These are phyloP conservation scores for Suhomyces sp. DNA, from an alignment of 805 yeast genomes.

Conservation along the genomic window DNA sequence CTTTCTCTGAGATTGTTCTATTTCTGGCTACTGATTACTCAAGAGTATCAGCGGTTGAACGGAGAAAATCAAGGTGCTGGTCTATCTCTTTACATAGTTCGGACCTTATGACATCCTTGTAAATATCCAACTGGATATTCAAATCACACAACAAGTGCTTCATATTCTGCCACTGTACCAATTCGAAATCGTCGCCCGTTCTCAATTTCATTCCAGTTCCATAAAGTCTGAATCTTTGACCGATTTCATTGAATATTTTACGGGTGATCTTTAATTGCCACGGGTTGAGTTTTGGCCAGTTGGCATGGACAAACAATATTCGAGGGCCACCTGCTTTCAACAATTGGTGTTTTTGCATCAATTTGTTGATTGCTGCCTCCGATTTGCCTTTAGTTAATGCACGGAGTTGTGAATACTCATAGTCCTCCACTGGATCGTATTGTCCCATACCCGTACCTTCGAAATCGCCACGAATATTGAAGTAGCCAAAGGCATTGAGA, in stretches of 20 bases:
- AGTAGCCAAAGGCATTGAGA: constrained; percentile 52
- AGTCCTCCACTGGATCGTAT: constrained; percentile 65
- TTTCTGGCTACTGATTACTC: constrained; percentile 17
- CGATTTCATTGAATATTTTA: constrained; percentile 39
- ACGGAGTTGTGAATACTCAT: constrained; percentile 11
- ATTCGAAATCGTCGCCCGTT: constrained; percentile 57
- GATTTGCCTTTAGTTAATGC: neutral
- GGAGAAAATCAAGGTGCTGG: constrained; percentile 44
- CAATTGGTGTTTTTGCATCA: constrained; percentile 7
- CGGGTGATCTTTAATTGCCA: constrained; percentile 46
- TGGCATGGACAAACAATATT: constrained; percentile 59
- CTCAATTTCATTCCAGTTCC: constrained; percentile 53
- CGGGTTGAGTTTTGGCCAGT: constrained; percentile 66
- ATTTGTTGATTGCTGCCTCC: constrained; percentile 7
- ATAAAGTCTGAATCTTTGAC: constrained; percentile 52
- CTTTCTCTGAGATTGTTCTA: no score
- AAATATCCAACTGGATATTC: constrained; percentile 43
- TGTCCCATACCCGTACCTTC: constrained; percentile 80
- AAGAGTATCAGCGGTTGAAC: constrained; percentile 32
- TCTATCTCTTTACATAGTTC: constrained; percentile 51
- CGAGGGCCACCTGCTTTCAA: constrained; percentile 19
- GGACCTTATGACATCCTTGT: constrained; percentile 36
- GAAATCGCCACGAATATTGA: constrained; percentile 35
- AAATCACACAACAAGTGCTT: constrained; percentile 51
- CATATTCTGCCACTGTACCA: constrained; percentile 59